Base-by-base conservation (phyloP, 2,329 filamentous ascomycete genomes). In the Curvularia lunata region DNA sequence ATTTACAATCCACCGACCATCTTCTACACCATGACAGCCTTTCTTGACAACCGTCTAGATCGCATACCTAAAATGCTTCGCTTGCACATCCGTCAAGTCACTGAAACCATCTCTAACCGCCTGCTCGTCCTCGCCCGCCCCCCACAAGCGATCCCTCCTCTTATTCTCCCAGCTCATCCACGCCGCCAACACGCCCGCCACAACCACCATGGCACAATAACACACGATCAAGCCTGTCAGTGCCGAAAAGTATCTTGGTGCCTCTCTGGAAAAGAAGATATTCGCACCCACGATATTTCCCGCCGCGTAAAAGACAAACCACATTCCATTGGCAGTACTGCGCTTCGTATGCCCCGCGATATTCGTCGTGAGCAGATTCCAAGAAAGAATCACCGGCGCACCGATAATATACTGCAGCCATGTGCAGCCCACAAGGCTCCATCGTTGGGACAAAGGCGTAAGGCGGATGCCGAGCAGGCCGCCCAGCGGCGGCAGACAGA, bases 371-470 rank as follows among this genome's bases (percentile, higher is more conserved):
- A 83, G 77, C 0, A 84, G 61, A 23, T 82, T 84, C 83, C 82
- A 85, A 37, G 75, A 82, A 1, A 84, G 61, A 38, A 84, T 80
- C 2, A 85, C 78, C 0, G 82, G 80, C 0, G 81, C 80, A 4
- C 82, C 82, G 38, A 84, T 58, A 2, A 83, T 72, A 41, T 81
- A 81, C 58, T 83, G 81, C 12, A 85, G 68, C 83, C 83, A 84
- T 7, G 81, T 82, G 63, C 82, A 84, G n/a, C 73, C 82, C 0
- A 83, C 81, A 1, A 85, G 76, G 1, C 78, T 79, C 72, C 82
- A 77, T 52, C 79, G 79, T 48, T 83, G 76, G 3, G 78, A 68
- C 3, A 83, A 69, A 19, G 70, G 64, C 16, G 82, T 84, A 27
- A 81, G 78, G 1, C 81, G 74, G 56, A 85, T 82, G 4, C 83